Evolutionary conservation across 176 grass and related monocot genomes (phyloP).

Genomic region (Thalia dealbata): DNA sequence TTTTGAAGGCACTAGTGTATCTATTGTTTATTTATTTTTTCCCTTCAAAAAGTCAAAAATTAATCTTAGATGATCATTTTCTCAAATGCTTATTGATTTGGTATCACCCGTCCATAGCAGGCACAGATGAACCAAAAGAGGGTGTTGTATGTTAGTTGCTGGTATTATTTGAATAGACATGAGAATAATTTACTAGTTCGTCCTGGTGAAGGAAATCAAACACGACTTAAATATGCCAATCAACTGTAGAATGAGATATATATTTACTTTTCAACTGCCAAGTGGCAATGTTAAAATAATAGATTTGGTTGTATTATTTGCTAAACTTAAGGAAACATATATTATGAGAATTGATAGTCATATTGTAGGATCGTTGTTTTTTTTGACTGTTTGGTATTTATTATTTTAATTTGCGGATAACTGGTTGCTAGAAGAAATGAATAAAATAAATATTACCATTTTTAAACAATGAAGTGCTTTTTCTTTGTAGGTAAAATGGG

Average conservation of each 20-base stretch:
- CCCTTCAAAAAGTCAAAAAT: neutral
- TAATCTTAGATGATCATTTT: neutral
- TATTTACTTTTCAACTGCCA: neutral
- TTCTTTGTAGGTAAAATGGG: too few relatives aligned
- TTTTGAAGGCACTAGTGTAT: neutral
- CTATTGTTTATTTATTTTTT: neutral
- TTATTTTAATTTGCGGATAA: too few relatives aligned
- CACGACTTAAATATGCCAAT: neutral
- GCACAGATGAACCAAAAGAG: neutral
- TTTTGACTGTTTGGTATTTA: too few relatives aligned
- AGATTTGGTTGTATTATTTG: neutral
- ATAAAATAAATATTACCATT: too few relatives aligned
- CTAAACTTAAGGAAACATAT: neutral
- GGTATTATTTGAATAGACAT: neutral
- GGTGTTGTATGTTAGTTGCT: neutral
- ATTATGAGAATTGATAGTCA: neutral
- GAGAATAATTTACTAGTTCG: neutral
- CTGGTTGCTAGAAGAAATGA: too few relatives aligned
- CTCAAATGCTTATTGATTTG: neutral
- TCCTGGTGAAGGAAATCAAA: neutral
- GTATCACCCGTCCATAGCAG: neutral
- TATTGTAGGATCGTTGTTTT: too few relatives aligned
- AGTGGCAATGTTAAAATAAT: neutral
- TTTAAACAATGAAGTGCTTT: too few relatives aligned
- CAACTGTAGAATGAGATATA: neutral